These are phyloP conservation scores for Anthracocystis panici-leucophaei DNA, from an alignment of 1,284 basidiomycete genomes.

Conservation along the genomic window DNA sequence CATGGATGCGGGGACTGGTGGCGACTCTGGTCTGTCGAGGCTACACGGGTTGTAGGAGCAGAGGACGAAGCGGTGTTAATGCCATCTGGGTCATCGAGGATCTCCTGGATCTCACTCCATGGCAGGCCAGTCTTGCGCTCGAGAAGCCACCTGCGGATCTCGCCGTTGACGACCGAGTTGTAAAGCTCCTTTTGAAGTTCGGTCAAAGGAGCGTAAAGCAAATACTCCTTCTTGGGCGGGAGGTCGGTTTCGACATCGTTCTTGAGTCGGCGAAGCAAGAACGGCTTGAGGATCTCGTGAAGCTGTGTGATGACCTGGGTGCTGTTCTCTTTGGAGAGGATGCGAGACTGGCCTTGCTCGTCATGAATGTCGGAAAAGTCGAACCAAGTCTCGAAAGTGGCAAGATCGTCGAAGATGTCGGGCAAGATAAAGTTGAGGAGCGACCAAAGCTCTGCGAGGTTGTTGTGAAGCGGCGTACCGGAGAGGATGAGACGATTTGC, in stretches of 20 bases:
- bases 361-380: slow-evolving; percentile 54
- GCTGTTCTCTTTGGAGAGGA: slow-evolving; percentile 74
- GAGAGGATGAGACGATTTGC: slow-evolving; percentile 92
- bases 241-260: slow-evolving; percentile 62
- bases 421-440: slow-evolving; percentile 82
- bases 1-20: slow-evolving; percentile 35
- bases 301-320: slow-evolving; percentile 70
- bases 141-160: slow-evolving; percentile 61
- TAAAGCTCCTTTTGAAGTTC: slow-evolving; percentile 85
- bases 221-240: slow-evolving; percentile 72
- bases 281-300: slow-evolving; percentile 67
- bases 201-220: slow-evolving; percentile 89
- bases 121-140: slow-evolving; percentile 59
- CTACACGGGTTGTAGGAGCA: slow-evolving; percentile 27
- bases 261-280: slow-evolving; percentile 65
- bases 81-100: slow-evolving; percentile 50
- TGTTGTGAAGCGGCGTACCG: slow-evolving; percentile 95
- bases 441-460: slow-evolving; percentile 92
- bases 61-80: slow-evolving; percentile 36
- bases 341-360: slow-evolving; percentile 31
- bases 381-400: slow-evolving; percentile 88
- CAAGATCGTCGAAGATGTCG: slow-evolving; percentile 85
- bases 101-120: slow-evolving; percentile 52
- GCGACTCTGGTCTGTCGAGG: slow-evolving; percentile 33
- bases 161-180: slow-evolving; percentile 73